Base-by-base conservation (phyloP, 192 early-diverging fungal genomes). In the Pilobolus umbonatus region DNA sequence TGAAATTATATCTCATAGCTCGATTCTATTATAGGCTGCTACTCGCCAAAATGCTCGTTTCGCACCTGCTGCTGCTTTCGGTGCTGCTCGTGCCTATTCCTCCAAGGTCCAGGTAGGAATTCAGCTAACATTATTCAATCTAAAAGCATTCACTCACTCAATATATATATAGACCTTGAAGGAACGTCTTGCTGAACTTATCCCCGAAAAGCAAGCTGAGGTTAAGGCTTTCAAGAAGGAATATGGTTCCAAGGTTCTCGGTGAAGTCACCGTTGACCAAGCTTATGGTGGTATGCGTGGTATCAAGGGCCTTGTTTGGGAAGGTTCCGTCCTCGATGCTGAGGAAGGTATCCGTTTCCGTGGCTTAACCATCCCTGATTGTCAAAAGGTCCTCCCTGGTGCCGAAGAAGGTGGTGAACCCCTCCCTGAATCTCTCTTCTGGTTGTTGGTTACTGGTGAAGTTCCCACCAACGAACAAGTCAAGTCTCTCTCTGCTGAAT, bases 261-360 rank as follows among this genome's bases (percentile, higher is more conserved):
- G 96, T 61, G 85, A 93, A 72, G 91, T 88, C 64, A 97, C 96
- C 29, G 92, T 98, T 64, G 94, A 98, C 77, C 95, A 96, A 90
- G 90, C 74, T 31, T 96, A 96, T 75, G 96, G 96, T 67, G 96
- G 96, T 71, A 98, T 98, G 94, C 89, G 96, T 75, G 96, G 94
- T 60, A 93, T 98, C 83, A 98, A 98, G 87, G 94, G 94, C 73
- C 86, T 98, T 64, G 81, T 98, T 75, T 95, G 91, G 91, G 96
- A 98, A 76, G 91, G 91, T 57, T 98, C 96, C 71, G 92, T 98
- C 38, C 82, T 98, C 52, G 96, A 98, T 72, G 79, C 96, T 52
- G 86, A 97, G 48, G 96, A 98, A 82, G 96, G 96, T 75, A 98
- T 98, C 75, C 88, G 91, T 69, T 98, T 98, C 92, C 94, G 92